Base-by-base conservation (phyloP, 2,329 filamentous ascomycete species). In the Lachnellula subtilissima region DNA sequence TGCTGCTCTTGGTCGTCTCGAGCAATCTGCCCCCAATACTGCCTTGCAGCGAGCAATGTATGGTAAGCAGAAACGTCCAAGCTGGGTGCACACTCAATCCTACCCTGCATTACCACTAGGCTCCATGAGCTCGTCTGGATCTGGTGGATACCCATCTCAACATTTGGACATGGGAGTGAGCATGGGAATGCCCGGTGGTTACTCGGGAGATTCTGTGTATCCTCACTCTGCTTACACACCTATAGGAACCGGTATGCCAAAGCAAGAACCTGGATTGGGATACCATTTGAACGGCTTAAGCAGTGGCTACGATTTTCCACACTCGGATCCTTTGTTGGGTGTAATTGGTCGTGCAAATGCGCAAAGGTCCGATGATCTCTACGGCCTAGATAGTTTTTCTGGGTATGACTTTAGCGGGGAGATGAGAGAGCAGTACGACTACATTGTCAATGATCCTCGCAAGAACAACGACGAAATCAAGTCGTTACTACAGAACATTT, bases 401-500 rank as follows among this genome's bases (percentile, higher is more conserved):
- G 11, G 15, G 19, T 15, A 39, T 48, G 19, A 28, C 15, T 35
- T 73, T 0, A 63, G 78, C 5, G 60, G 69, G 6, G 56, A 67
- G 3, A 61, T 61, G 57, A 50, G 32, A 2, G 57, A 59, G 14
- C 61, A 63, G 43, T 36, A 61, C 28, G 59, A 64, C 23, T 60
- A 67, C 25, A 62, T 67, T 37, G 60, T 67, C 39, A 68, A 65
- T 39, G 79, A 83, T 64, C 75, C 77, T 3, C 74, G 72, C 28
- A 76, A 81, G 54, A 81, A 78, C 2, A 72, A 79, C n/a, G 79
- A 87, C 56, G 87, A 91, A 64, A 81, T 93, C 54, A 81, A 87
- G 60, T 78, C 84, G 25, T 73, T 93, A 4, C 73, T 93, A 11
- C 78, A 84, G 46, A 90, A 89, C 58, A 91, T 92, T 60, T 79